Evolutionary conservation across 257 asterid species (phyloP), one percentile per base, ranked within the genome.

Genomic region (Solanum pinnatisectum): DNA sequence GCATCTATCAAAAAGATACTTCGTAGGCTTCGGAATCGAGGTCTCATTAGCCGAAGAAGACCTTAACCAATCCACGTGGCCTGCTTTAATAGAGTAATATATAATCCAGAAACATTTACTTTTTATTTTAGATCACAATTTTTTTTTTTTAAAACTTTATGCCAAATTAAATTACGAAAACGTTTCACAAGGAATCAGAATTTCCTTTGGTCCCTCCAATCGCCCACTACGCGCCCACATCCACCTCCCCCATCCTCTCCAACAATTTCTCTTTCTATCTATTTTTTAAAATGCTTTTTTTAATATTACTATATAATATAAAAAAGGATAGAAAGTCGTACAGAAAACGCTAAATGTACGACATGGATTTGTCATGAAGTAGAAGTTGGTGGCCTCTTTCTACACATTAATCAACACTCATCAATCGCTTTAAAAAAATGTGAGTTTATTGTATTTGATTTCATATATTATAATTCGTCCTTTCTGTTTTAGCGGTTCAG

Each of bases 341-440:
- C 68, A 81, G 9, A 81, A 46, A 81, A 81, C 85, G 85, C 85
- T 81, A 81, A 72, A 81, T 81, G 20, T 46, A 46, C 42, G 68
- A 81, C 68, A 81, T 30, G 68, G 70, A 81, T 81, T 85, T 85
- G 79, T 65, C 87, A 85, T 85, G 87, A 85, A 67, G 87, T 18
- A 10, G 87, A 44, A 85, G 87, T 85, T 85, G 87, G 87, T 85
- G 81, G 87, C 60, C 87, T 36, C 25, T 59, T 32, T 56, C 63
- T 16, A 27, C 67, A 27, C 59, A 25, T 39, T 14, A 63, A 84
- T 23, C 36, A 60, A 60, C 59, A n/a, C 59, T 65, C 15, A 37
- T 39, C 5, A 60, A 23, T 59, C 70, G 11, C 20, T 15, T 20
- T 15, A 3, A 36, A 84, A 35, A 8, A 83, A 65, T 30, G 79